Percentiles rank a stretch among this genome's conserved stretches.
Evolutionary conservation across 805 yeast genomes (phyloP).

Genomic region (Komagataella phaffii): DNA sequence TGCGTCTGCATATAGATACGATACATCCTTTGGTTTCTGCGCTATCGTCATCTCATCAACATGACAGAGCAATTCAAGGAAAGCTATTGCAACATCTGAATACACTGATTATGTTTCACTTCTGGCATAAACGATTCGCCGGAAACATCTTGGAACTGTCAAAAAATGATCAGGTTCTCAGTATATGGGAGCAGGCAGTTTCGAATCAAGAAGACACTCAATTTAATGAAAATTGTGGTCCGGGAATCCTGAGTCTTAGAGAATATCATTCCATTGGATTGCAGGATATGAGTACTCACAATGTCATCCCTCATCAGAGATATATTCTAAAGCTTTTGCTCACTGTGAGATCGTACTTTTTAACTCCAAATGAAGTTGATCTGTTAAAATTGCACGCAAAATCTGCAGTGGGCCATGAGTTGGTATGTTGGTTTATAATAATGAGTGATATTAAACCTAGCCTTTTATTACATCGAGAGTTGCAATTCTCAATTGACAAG

Average conservation of each 20-base stretch:
- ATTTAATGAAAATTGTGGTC: neutral
- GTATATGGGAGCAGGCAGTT: neutral
- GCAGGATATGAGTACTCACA: neutral
- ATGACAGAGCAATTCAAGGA: neutral
- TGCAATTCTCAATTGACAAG: neutral
- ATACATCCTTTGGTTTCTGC: neutral
- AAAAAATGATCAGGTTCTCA: neutral
- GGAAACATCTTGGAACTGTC: neutral
- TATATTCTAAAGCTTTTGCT: neutral
- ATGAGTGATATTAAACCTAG: neutral
- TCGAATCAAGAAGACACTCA: neutral
- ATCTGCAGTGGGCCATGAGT: neutral
- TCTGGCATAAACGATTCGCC: neutral
- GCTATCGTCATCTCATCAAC: neutral
- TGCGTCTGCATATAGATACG: neutral
- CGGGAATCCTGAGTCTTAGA: neutral
- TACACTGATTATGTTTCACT: neutral
- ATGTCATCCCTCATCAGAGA: neutral
- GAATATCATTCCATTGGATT: neutral
- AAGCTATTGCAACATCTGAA: neutral
- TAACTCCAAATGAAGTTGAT: neutral
- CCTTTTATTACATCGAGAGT: neutral
- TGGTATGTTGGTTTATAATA: neutral
- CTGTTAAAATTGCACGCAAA: neutral
- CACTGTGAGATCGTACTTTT: neutral